phyloP scores from a whole-genome alignment of 1,139 yeast genomes.

The Pichia sp. region DNA sequence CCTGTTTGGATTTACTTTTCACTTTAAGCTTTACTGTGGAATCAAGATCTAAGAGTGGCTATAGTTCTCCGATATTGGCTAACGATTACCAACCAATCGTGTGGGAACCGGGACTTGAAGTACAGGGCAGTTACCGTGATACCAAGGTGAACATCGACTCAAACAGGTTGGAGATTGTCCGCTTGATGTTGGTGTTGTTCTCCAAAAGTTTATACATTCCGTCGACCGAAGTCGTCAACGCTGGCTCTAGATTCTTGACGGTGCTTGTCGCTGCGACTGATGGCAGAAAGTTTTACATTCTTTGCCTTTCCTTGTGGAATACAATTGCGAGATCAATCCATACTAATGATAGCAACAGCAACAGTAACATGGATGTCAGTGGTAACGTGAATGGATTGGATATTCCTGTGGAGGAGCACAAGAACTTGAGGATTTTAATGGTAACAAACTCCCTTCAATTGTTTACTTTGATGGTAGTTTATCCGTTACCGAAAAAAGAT shows the following conservation, averaged over 20 bases:
- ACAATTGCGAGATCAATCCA: slow-evolving; percentile 35
- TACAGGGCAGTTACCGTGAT: slow-evolving; percentile 35
- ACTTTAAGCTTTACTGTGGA: slow-evolving; percentile 57
- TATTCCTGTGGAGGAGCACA: slow-evolving; percentile 31
- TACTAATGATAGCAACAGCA: slow-evolving; percentile 31
- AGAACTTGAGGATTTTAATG: slow-evolving; percentile 49
- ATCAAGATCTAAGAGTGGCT: slow-evolving; percentile 7
- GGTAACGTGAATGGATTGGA: slow-evolving; percentile 31
- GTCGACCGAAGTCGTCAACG: slow-evolving; percentile 37
- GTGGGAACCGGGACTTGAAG: slow-evolving; percentile 82
- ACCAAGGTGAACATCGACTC: slow-evolving; percentile 54
- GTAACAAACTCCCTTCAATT: slow-evolving; percentile 60
- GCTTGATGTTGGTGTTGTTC: slow-evolving; percentile 57
- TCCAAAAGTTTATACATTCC: slow-evolving; percentile 61
- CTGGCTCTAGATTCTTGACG: slow-evolving; percentile 58
- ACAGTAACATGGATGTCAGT: not conserved
- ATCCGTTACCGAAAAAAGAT: slow-evolving; percentile 57
- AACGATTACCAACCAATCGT: slow-evolving; percentile 35
- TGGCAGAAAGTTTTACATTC: slow-evolving; percentile 44
- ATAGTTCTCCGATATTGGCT: slow-evolving; percentile 4
- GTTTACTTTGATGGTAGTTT: slow-evolving; percentile 56
- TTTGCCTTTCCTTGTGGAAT: slow-evolving; percentile 70
- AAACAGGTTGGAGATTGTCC: slow-evolving; percentile 63
- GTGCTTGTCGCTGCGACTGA: slow-evolving; percentile 52
- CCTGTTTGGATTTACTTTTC: slow-evolving; percentile 53